These are phyloP conservation scores for Cladophialophora psammophila DNA, from an alignment of 2,329 filamentous ascomycete genomes.

Conservation along the genomic window DNA sequence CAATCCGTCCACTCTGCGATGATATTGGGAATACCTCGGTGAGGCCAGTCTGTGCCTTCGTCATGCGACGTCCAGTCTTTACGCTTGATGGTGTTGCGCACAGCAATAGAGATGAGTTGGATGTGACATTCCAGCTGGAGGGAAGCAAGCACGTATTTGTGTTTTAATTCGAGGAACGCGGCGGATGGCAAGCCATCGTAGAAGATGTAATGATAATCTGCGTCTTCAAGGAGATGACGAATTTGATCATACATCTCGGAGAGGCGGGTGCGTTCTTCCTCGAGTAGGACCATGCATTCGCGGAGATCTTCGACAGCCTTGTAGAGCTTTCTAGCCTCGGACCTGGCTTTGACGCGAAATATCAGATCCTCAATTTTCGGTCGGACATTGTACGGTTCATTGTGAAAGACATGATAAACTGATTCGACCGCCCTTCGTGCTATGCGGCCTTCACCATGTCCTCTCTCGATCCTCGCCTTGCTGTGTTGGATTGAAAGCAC, in stretches of 20 bases:
- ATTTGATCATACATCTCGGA: slow-evolving; percentile 32
- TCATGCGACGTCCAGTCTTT: slow-evolving; percentile 34
- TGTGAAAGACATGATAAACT: slow-evolving; percentile 68
- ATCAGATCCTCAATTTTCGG: slow-evolving; percentile 59
- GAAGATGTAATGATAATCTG: slow-evolving; percentile 22
- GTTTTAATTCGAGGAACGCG: slow-evolving; percentile 34
- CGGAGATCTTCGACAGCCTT: slow-evolving; percentile 27
- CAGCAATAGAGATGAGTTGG: slow-evolving; percentile 30
- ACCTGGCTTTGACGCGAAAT: slow-evolving; percentile 25
- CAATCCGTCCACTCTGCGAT: slow-evolving; percentile 60
- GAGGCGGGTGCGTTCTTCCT: slow-evolving; percentile 30
- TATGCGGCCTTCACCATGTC: slow-evolving; percentile 51
- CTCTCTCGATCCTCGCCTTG: slow-evolving; percentile 41
- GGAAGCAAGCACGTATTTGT: slow-evolving; percentile 33
- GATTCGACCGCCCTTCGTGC: slow-evolving; percentile 55
- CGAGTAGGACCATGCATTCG: slow-evolving; percentile 28
- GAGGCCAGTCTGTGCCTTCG: slow-evolving; percentile 44
- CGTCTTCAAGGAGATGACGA: slow-evolving; percentile 10
- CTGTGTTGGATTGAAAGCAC: slow-evolving; percentile 58
- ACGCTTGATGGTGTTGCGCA: slow-evolving; percentile 33
- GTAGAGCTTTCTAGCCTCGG: slow-evolving; percentile 17
- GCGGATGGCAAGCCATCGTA: slow-evolving; percentile 29
- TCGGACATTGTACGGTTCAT: slow-evolving; percentile 62
- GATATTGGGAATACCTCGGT: slow-evolving; percentile 51
- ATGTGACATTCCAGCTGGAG: slow-evolving; percentile 33